Evolutionary conservation across 2,329 filamentous ascomycete genomes (phyloP), one percentile per base, ranked within the genome.

Genomic region (Curvularia lunata): DNA sequence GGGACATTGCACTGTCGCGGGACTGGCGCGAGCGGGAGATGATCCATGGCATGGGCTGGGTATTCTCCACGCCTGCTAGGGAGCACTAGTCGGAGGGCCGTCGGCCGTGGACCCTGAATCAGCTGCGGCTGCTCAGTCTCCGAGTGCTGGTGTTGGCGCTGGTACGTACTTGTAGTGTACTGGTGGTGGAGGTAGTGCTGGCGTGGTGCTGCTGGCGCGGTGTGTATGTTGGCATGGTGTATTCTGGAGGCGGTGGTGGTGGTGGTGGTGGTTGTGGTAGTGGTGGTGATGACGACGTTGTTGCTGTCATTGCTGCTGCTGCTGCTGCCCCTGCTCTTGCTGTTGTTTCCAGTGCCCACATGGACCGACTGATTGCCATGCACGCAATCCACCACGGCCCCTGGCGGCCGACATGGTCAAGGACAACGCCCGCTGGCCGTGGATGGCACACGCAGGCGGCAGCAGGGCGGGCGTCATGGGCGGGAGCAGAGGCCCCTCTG

Each of bases 41-140:
- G 63, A 63, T 65, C 61, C 65, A 61, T 63, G 61, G 59, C 63
- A 57, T 48, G 51, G 30, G 3, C 27, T 30, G 27, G 27, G 32
- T 53, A 61, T 62, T 54, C 45, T 52, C 51, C 46, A 60, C 63
- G 58, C 43, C 55, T 56, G 58, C 58, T 55, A 62, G 52, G 34
- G 46, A 56, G 43, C 42, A 53, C 54, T 56, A 53, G 45, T 28
- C 40, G 48, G 48, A 32, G 40, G 34, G 30, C 53, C 48, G 42
- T 52, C 23, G 49, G 19, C 43, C 37, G 41, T 49, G 49, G 59
- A 56, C 56, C 49, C 59, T 62, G 54, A 56, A 53, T 56, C 54
- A 53, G 54, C 52, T 47, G 48, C 6, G 8, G 12, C 25, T n/a
- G 38, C 6, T 41, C 38, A 40, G 48, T 21, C 16, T 13, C 32